A percentile compares a stretch with the other conserved stretches of the same genome.
Conservation (phyloP, 495 filamentous ascomycete species). For the Neurospora terricola region DNA sequence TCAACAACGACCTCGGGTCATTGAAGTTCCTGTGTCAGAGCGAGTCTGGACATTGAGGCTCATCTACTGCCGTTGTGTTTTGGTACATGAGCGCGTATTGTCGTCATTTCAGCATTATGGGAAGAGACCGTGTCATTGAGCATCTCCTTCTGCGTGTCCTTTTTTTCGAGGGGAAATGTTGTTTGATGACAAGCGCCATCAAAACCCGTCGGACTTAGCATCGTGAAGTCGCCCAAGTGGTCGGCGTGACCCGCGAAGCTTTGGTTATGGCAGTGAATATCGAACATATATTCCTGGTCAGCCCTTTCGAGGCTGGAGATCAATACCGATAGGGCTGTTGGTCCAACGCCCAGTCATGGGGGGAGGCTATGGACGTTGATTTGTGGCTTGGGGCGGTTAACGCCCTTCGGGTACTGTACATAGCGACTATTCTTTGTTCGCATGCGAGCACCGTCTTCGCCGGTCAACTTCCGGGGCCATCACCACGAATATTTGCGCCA, state of each 20-base stretch:
- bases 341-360: neutral
- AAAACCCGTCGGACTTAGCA: neutral
- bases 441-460: neutral
- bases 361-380: no score
- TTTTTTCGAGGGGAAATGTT: neutral
- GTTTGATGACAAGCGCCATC: neutral
- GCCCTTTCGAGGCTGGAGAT: neutral
- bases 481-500: neutral
- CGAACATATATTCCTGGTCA: no score
- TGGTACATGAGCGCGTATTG: neutral
- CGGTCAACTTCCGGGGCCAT: neutral
- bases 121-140: neutral
- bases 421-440: neutral
- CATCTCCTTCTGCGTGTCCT: neutral
- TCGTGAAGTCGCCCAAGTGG: neutral
- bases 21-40: neutral
- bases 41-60: neutral
- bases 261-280: neutral
- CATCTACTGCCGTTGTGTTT: neutral
- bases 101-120: neutral
- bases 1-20: neutral
- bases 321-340: neutral
- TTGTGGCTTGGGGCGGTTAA: no score
- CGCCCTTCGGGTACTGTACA: neutral
- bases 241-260: neutral